These are phyloP conservation scores for Hemisphaericaspora nanyangensis DNA, from an alignment of 805 yeast genomes.

Conservation along the genomic window DNA sequence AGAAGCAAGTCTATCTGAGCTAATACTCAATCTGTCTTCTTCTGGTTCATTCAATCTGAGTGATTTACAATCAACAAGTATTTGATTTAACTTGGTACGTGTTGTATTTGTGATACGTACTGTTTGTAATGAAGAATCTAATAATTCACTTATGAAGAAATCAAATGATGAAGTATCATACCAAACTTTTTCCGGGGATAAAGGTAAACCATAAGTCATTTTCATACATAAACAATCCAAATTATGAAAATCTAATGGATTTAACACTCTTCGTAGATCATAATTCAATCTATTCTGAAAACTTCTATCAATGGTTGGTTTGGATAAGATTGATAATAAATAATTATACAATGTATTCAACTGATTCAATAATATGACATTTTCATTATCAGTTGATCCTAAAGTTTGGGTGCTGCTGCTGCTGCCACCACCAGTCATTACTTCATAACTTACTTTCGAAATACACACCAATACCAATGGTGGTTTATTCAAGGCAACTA, in stretches of 20 bases:
- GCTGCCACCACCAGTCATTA: slow-evolving; percentile 18
- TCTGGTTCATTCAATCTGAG: slow-evolving; percentile 10
- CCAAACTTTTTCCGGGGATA: neutral
- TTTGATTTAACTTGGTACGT: slow-evolving; percentile 54
- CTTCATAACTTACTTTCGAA: slow-evolving; percentile 49
- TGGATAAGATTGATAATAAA: slow-evolving; percentile 77
- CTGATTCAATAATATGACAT: slow-evolving; percentile 40
- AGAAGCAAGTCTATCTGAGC: slow-evolving; percentile 1
- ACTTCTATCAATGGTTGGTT: slow-evolving; percentile 66
- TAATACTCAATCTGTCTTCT: neutral
- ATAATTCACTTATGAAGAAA: slow-evolving; percentile 24
- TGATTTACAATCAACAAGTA: slow-evolving; percentile 20
- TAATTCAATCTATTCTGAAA: slow-evolving; percentile 72
- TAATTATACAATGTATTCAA: slow-evolving; percentile 72
- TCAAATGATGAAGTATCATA: slow-evolving; percentile 16
- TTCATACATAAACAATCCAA: slow-evolving; percentile 53
- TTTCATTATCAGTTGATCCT: slow-evolving; percentile 17
- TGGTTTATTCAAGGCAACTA: slow-evolving; percentile 56
- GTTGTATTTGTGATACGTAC: slow-evolving; percentile 50
- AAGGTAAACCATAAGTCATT: slow-evolving; percentile 30
- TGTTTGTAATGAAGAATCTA: slow-evolving; percentile 24
- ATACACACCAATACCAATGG: slow-evolving; percentile 77
- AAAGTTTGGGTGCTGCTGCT: slow-evolving; percentile 16
- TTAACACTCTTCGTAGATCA: slow-evolving; percentile 73
- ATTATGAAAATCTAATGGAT: slow-evolving; percentile 69